Conservation (phyloP, 495 filamentous ascomycete species). For the Trichoderma erinaceum region DNA sequence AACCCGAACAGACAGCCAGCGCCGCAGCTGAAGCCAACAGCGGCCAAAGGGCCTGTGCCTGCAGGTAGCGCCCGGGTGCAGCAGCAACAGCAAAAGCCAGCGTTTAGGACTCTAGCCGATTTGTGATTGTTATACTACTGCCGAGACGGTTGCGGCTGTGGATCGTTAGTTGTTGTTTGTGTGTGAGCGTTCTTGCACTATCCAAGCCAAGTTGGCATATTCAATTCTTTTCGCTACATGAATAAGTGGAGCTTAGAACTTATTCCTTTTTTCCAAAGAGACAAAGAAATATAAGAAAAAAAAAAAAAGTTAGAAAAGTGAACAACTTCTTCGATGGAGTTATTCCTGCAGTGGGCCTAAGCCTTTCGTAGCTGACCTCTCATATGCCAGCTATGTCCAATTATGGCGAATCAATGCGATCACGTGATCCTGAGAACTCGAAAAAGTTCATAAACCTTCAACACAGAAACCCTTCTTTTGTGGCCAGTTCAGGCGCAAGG, state of each 20-base stretch:
- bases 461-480: neutral
- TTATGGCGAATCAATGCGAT: neutral
- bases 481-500: neutral
- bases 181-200: neutral
- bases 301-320: neutral
- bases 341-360: slow-evolving; percentile 16
- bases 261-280: neutral
- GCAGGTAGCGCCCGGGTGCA: slow-evolving; percentile 21
- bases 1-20: slow-evolving; percentile 44
- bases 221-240: neutral
- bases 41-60: slow-evolving; percentile 18
- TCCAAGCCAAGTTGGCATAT: neutral
- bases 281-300: neutral
- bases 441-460: neutral
- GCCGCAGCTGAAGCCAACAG: slow-evolving; percentile 18
- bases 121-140: slow-evolving; percentile 16
- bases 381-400: slow-evolving; percentile 6
- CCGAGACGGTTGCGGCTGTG: neutral
- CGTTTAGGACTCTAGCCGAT: slow-evolving; percentile 41
- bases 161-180: neutral
- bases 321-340: slow-evolving; percentile 12
- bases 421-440: neutral
- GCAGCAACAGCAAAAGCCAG: slow-evolving; percentile 26
- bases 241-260: neutral
- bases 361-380: slow-evolving; percentile 16